Conservation (phyloP, 495 filamentous ascomycete genomes). For the Neurospora africana region DNA sequence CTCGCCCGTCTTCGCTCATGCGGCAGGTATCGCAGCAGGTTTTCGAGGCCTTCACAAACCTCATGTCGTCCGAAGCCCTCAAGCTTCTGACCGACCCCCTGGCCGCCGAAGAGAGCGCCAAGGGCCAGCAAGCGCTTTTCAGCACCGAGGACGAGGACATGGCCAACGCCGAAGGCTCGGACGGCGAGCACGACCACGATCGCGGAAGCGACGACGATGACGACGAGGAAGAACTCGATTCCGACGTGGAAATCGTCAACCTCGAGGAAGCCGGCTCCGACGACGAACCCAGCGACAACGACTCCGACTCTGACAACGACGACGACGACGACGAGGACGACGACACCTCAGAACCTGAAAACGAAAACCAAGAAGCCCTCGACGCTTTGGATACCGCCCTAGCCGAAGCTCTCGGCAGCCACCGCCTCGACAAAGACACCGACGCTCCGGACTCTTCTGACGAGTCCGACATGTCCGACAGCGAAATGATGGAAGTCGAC, state of each 20-base stretch:
- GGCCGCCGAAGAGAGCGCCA: conserved; percentile 65
- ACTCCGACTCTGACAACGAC: conserved; percentile 22
- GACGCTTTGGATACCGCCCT: conserved; percentile 69
- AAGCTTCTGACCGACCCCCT: conserved; percentile 66
- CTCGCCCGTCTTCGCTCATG: conserved; percentile 74
- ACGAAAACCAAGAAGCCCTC: conserved; percentile 37
- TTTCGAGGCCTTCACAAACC: conserved; percentile 64
- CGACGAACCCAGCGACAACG: conserved; percentile 28
- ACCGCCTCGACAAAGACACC: conserved; percentile 42
- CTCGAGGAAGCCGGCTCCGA: conserved; percentile 32
- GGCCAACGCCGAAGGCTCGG: conserved; percentile 30
- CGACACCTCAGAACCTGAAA: conserved; percentile 17
- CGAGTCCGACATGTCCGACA: conserved; percentile 79
- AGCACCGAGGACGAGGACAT: conserved; percentile 55
- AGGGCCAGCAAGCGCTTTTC: conserved; percentile 80
- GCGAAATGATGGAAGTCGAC: conserved; percentile 89
- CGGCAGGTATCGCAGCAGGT: conserved; percentile 79
- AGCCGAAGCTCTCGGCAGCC: conserved; percentile 58
- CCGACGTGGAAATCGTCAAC: conserved; percentile 33
- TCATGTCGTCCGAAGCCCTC: conserved; percentile 61
- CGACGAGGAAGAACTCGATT: conserved; percentile 26
- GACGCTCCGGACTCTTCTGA: conserved; percentile 42
- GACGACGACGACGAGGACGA: conserved; percentile 16
- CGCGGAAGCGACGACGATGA: conserved; percentile 12
- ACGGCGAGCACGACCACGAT: conserved; percentile 21